A percentile compares a stretch with the other conserved stretches of the same genome.
Evolutionary conservation across 2,329 filamentous ascomycete species (phyloP).

Genomic region (Cytospora chrysosperma): DNA sequence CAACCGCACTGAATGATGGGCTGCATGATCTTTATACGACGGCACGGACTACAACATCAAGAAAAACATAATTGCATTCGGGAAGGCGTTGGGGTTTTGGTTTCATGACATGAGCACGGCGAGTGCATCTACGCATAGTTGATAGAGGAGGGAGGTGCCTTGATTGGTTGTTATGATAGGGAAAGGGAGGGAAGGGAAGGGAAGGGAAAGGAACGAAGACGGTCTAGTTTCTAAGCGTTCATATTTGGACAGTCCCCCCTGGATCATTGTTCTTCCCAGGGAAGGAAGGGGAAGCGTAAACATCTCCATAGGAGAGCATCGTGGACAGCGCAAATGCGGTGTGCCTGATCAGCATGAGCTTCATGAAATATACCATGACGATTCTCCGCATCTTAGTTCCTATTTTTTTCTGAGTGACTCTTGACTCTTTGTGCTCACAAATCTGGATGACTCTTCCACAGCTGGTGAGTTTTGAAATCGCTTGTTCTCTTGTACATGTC

Average conservation of each 20-base stretch:
- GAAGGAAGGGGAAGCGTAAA: background rate
- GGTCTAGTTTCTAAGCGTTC: background rate
- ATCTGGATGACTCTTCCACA: background rate
- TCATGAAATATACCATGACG: slow-evolving; percentile 13
- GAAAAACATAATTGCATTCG: slow-evolving; percentile 10
- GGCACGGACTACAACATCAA: background rate
- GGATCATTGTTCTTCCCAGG: background rate
- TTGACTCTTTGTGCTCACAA: background rate
- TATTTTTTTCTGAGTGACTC: background rate
- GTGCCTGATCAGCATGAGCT: background rate
- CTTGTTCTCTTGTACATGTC: background rate
- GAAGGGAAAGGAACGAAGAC: background rate
- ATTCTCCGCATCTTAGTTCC: background rate
- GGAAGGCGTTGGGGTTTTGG: slow-evolving; percentile 18
- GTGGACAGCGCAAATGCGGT: background rate
- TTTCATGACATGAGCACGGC: slow-evolving; percentile 2
- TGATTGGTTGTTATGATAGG: background rate
- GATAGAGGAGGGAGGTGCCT: background rate
- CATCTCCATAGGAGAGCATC: background rate
- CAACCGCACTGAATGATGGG: background rate
- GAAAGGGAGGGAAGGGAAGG: background rate
- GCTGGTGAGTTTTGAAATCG: background rate
- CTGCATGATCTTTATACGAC: background rate
- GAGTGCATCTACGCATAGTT: background rate
- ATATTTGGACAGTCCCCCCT: slow-evolving; percentile 5